Evolutionary conservation across 169 alveolate species (phyloP).

Genomic region (Plasmodium chabaudi): DNA sequence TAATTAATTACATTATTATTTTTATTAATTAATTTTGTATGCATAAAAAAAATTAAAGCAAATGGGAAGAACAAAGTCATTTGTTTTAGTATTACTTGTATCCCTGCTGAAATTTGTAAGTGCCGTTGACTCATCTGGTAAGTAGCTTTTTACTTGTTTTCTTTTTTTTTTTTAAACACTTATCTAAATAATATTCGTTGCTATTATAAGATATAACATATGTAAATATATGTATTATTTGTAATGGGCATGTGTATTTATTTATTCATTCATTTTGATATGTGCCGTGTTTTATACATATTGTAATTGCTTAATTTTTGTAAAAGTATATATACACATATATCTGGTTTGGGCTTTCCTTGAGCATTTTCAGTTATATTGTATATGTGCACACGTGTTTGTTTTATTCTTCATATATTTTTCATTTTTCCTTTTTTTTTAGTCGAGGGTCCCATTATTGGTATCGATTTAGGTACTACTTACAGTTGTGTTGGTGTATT

Average conservation of each 20-base stretch:
- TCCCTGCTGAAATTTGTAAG: constrained; percentile 19
- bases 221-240: not conserved
- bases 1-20: not conserved
- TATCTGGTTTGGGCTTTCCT: no score
- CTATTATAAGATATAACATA: not conserved
- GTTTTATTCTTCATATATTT: not conserved
- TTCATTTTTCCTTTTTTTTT: not conserved
- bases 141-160: not conserved
- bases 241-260: not conserved
- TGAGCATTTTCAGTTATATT: no score
- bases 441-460: constrained; percentile 96
- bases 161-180: not conserved
- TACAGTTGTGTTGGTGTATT: constrained; percentile 98
- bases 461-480: constrained; percentile 99
- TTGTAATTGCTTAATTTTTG: no score
- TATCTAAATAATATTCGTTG: not conserved
- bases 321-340: no score
- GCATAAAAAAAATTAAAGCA: constrained; percentile 8
- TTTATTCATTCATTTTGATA: not conserved
- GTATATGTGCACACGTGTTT: not conserved
- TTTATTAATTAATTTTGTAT: constrained; percentile 25
- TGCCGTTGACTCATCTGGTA: constrained; percentile 48
- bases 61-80: constrained; percentile 37
- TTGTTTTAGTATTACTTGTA: constrained; percentile 5
- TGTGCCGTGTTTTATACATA: not conserved